Base-by-base conservation (phyloP, 495 filamentous ascomycete species). In the Tuber indicum region DNA sequence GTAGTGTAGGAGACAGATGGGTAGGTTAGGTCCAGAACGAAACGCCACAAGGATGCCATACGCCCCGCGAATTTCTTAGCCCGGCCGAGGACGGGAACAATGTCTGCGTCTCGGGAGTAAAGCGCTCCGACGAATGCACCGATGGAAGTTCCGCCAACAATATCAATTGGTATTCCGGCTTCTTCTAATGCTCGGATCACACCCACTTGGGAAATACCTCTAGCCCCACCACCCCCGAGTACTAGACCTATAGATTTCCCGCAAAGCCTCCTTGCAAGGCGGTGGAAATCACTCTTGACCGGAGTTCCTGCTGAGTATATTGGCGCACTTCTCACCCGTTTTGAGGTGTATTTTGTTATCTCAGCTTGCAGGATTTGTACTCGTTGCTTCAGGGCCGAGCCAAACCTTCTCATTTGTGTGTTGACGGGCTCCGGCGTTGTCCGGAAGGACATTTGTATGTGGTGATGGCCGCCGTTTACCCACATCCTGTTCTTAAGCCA, bases 401-500 rank as follows among this genome's bases (percentile, higher is more conserved):
- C 93, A 70, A 94, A 92, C 39, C 92, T 91, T 77, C 92, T 93
- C 12, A 88, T 86, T 39, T 91, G 92, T 0, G 92, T 89, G 79
- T 96, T 91, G 0, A 93, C 89, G 26, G 93, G 91, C 78, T 81
- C 80, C 8, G 91, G 85, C 43, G 91, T 90, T n/a, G 91, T 88
- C 49, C 91, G 90, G 85, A 94, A 96, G 1, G 92, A 88, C 96
- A 99, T 98, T 82, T 99, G 96, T 41, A 99, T 92, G 81, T 99
- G 96, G 82, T 97, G 95, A 84, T 99, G 96, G 58, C 96, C 93
- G n/a, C 96, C 96, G 81, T 98, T 99, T 81, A 99, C 93, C 96
- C 96, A 99, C 75, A 97, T 89, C 0, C 96, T 91, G 82, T 97
- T 97, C 81, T 93, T 91, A 36, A 99, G 87, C 96, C 96, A 99